Evolutionary conservation across 73 alveolate species (phyloP).

Genomic region (Durusdinium trenchii): DNA sequence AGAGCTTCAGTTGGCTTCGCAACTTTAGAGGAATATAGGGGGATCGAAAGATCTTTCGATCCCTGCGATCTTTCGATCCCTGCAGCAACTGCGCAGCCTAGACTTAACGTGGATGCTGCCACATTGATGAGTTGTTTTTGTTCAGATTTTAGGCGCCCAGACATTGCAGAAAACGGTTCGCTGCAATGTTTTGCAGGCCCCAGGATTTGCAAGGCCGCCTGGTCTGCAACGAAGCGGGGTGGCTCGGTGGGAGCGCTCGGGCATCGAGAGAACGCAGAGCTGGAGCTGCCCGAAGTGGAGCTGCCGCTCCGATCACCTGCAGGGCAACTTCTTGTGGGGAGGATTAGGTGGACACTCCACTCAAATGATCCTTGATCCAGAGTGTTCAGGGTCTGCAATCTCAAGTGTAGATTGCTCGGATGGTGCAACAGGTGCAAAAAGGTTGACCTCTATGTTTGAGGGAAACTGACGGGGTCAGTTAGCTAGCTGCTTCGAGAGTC

Average conservation of each 20-base stretch:
- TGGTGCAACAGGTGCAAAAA: too few relatives aligned
- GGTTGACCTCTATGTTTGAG: too few relatives aligned
- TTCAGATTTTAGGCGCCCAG: too few relatives aligned
- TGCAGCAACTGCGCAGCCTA: not conserved
- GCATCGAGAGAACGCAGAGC: not conserved
- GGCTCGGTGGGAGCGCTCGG: not conserved
- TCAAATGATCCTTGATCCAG: too few relatives aligned
- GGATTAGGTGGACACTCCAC: too few relatives aligned
- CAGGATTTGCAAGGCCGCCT: constrained; percentile 77
- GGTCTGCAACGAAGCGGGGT: constrained; percentile 73
- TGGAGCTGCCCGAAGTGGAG: too few relatives aligned
- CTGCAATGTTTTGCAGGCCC: constrained; percentile 23
- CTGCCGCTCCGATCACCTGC: too few relatives aligned
- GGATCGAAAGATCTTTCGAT: not conserved
- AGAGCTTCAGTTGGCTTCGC: not conserved
- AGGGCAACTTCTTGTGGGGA: not conserved
- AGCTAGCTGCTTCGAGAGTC: too few relatives aligned
- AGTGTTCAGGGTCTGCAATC: too few relatives aligned
- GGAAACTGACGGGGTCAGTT: too few relatives aligned
- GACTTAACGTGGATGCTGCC: not conserved
- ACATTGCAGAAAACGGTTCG: not conserved
- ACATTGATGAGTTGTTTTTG: not conserved
- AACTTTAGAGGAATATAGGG: not conserved
- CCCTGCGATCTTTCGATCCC: not conserved
- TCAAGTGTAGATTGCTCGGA: too few relatives aligned